These are phyloP conservation scores for Drechslerella dactyloides DNA, from an alignment of 2,329 filamentous ascomycete genomes.

Conservation along the genomic window DNA sequence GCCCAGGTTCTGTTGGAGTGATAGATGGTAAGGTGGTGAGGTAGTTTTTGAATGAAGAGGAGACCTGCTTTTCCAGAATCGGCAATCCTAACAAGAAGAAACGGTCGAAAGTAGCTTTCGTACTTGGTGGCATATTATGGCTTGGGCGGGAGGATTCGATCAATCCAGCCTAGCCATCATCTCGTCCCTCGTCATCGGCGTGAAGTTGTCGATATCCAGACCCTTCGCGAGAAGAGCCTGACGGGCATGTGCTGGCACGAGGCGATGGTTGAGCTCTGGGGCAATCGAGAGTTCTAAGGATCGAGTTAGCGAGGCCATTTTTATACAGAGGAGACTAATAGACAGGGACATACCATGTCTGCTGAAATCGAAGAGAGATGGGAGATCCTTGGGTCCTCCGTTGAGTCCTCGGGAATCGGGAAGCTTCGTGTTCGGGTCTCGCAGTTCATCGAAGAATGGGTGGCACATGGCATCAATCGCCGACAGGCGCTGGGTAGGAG, in stretches of 20 bases:
- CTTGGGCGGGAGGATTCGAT: slow-evolving; percentile 56
- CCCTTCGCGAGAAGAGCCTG: slow-evolving; percentile 75
- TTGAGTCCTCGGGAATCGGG: slow-evolving; percentile 92
- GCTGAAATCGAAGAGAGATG: slow-evolving; percentile 88
- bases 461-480: slow-evolving; percentile 97
- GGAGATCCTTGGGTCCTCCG: slow-evolving; percentile 79
- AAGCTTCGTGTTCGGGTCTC: slow-evolving; percentile 86
- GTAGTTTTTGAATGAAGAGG: slow-evolving; percentile 44
- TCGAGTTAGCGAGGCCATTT: slow-evolving; percentile 52
- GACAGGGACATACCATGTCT: slow-evolving; percentile 76
- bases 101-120: slow-evolving; percentile 53
- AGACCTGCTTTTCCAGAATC: slow-evolving; percentile 48
- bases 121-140: slow-evolving; percentile 56
- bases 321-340: slow-evolving; percentile 18
- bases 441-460: slow-evolving; percentile 96
- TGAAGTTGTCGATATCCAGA: slow-evolving; percentile 92
- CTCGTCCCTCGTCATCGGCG: slow-evolving; percentile 86
- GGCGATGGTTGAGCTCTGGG: slow-evolving; percentile 81
- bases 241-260: slow-evolving; percentile 84
- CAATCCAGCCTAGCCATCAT: slow-evolving; percentile 98
- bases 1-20: slow-evolving; percentile 35
- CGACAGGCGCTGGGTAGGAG: slow-evolving; percentile 89
- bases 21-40: slow-evolving; percentile 49
- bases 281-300: slow-evolving; percentile 89
- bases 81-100: slow-evolving; percentile 52